phyloP scores from a whole-genome alignment of 2,329 filamentous ascomycete genomes.

The Nothopassalora personata region DNA sequence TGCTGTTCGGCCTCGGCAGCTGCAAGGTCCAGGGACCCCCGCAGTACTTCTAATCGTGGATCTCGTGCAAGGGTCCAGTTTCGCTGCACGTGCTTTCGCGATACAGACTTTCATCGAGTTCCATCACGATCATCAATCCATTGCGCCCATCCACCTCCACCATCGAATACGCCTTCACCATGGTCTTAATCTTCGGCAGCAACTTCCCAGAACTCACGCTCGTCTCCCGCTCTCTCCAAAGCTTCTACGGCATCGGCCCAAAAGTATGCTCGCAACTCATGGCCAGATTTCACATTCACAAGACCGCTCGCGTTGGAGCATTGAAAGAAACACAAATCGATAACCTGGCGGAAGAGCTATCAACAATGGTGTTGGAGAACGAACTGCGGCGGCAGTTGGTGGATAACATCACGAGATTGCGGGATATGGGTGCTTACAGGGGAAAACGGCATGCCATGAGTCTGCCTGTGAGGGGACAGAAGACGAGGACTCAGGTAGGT shows the following conservation, averaged over 20 bases:
- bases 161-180: constrained; percentile 3
- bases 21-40: constrained; percentile 2
- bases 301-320: constrained; percentile 69
- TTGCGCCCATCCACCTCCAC: not conserved
- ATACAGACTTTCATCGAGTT: not conserved
- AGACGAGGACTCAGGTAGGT: constrained; percentile 68
- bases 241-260: constrained; percentile 80
- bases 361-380: constrained; percentile 89
- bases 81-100: not conserved
- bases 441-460: constrained; percentile 89
- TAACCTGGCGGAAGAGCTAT: constrained; percentile 76
- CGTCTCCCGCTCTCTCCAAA: constrained; percentile 64
- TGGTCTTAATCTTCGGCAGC: constrained; percentile 69
- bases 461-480: constrained; percentile 84
- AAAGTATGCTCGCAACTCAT: constrained; percentile 68
- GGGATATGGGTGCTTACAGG: constrained; percentile 85
- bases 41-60: not conserved
- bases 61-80: not conserved
- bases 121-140: not conserved
- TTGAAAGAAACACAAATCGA: constrained; percentile 72
- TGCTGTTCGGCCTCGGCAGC: not conserved
- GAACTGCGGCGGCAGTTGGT: constrained; percentile 71
- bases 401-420: constrained; percentile 80
- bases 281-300: constrained; percentile 84
- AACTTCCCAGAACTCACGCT: constrained; percentile 80